A percentile compares a stretch with the other conserved stretches of the same genome.
phyloP scores from a whole-genome alignment of 1,139 yeast species.

The Debaryomycetaceae sp. region DNA sequence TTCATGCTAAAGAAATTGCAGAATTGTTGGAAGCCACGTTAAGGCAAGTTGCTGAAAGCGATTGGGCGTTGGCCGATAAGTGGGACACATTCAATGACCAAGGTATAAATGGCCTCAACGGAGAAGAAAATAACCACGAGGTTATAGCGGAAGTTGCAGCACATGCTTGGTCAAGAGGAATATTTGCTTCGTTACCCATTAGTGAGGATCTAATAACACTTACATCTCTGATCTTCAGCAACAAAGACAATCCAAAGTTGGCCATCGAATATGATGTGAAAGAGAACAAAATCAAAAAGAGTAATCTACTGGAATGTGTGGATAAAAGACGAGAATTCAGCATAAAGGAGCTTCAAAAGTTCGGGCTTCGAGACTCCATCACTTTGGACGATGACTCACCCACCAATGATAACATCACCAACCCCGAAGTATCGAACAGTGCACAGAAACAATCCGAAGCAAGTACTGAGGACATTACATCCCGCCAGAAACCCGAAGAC shows the following conservation, averaged over 20 bases:
- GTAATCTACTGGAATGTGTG: conserved; percentile 14
- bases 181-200: conserved; percentile 2
- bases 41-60: conserved; percentile 23
- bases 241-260: conserved; percentile 7
- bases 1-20: conserved; percentile 56
- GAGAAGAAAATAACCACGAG: conserved; percentile 1
- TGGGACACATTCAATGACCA: conserved; percentile 12
- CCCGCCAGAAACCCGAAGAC: conserved; percentile 16
- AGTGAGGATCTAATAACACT: conserved; percentile 9
- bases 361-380: conserved; percentile 6
- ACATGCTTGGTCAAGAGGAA: not conserved
- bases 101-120: conserved; percentile 6
- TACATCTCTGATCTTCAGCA: conserved; percentile 13
- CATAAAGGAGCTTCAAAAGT: conserved; percentile 14
- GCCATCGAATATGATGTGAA: conserved; percentile 20
- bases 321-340: conserved; percentile 12
- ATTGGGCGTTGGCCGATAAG: conserved; percentile 30
- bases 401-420: not conserved
- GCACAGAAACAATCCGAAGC: not conserved
- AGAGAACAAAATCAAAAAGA: conserved; percentile 13
- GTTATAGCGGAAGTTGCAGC: not conserved
- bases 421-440: not conserved
- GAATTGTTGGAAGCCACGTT: conserved; percentile 43
- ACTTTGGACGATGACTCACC: not conserved
- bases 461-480: not conserved